Percentiles rank a stretch among this genome's conserved stretches.
phyloP scores from a whole-genome alignment of 805 yeast species.

The Ascoidea rubescens region DNA sequence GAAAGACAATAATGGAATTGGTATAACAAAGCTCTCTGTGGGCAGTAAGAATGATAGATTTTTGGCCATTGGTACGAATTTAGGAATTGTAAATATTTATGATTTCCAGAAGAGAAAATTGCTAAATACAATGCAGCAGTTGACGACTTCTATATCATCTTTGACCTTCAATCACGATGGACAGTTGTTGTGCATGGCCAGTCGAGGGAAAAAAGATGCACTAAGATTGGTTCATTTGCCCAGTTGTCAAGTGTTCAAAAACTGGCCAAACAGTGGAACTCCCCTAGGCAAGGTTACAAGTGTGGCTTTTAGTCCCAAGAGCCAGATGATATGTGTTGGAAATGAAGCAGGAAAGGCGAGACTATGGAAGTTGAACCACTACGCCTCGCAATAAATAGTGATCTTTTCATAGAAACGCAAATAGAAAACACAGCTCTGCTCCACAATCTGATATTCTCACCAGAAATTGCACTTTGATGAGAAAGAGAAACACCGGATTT shows the following conservation, averaged over 20 bases:
- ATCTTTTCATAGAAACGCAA: no score
- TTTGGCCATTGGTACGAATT: conserved; percentile 79
- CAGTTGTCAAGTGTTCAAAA: conserved; percentile 69
- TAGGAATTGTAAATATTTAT: conserved; percentile 83
- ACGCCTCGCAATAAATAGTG: conserved; percentile 18
- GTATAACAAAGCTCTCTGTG: conserved; percentile 61
- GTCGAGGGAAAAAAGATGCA: conserved; percentile 77
- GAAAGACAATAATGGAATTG: conserved; percentile 79
- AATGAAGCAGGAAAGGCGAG: conserved; percentile 86
- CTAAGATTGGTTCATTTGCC: conserved; percentile 80
- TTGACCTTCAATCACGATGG: conserved; percentile 76
- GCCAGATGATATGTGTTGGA: conserved; percentile 78
- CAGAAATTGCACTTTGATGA: no score
- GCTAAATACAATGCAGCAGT: conserved; percentile 53
- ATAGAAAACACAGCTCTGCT: no score
- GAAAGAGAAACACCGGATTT: no score
- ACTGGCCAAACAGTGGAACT: conserved; percentile 97
- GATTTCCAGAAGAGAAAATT: conserved; percentile 44
- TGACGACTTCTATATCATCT: conserved; percentile 68
- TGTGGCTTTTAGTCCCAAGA: conserved; percentile 64
- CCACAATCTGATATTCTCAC: no score
- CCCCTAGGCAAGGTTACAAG: conserved; percentile 91
- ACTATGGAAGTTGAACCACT: conserved; percentile 80
- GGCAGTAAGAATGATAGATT: conserved; percentile 64
- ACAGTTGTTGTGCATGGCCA: conserved; percentile 74